Evolutionary conservation across 1,284 basidiomycete species (phyloP).

Genomic region (Ceratobasidium sp.): DNA sequence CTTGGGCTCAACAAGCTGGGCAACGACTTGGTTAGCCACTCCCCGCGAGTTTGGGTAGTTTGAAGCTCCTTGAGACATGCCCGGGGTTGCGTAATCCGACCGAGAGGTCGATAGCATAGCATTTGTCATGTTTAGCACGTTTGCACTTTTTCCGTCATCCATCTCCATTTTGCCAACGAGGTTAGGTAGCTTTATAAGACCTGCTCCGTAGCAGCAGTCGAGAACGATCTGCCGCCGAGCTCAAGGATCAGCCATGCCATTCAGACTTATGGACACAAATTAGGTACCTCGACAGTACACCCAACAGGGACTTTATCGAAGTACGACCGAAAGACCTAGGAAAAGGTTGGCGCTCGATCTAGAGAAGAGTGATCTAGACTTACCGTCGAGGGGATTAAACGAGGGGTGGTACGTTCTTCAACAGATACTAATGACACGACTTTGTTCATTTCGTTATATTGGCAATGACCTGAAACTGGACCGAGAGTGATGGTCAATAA

Average conservation of each 20-base stretch:
- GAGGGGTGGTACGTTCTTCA: neutral
- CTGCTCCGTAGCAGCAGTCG: constrained; percentile 40
- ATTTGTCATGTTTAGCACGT: neutral
- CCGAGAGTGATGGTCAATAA: no score
- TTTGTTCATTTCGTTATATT: neutral
- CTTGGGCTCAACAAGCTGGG: neutral
- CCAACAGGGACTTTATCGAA: constrained; percentile 26
- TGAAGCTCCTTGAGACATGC: neutral
- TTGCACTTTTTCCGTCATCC: neutral
- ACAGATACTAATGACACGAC: constrained; percentile 24
- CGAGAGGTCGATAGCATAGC: neutral
- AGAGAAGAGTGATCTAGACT: neutral
- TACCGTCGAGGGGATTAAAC: constrained; percentile 35
- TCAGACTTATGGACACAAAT: neutral
- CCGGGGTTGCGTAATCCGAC: neutral
- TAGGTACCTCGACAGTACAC: constrained; percentile 33
- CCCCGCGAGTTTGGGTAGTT: neutral
- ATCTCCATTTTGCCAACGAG: constrained; percentile 20
- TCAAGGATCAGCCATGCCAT: neutral
- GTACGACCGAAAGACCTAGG: constrained; percentile 23
- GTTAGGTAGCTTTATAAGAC: constrained; percentile 22
- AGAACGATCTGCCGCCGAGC: constrained; percentile 16
- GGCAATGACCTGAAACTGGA: constrained; percentile 40
- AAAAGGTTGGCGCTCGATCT: neutral
- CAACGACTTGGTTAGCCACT: neutral